These are phyloP conservation scores for Fusarium solani-melongenae DNA, from an alignment of 2,329 filamentous ascomycete species.

Conservation along the genomic window DNA sequence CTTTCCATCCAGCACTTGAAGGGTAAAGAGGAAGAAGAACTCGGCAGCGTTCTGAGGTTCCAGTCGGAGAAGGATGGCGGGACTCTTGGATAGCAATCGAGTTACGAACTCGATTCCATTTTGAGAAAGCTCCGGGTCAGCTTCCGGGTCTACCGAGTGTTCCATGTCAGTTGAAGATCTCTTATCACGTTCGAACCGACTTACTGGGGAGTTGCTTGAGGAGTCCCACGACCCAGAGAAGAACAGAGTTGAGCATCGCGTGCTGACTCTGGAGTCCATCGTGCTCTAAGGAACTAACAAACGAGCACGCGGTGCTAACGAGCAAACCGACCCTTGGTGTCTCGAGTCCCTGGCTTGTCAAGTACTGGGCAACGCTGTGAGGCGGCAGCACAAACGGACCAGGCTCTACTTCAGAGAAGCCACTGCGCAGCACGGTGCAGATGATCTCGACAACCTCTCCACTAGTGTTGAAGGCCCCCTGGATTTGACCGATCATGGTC, in stretches of 20 bases:
- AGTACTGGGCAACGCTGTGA: slow-evolving; percentile 72
- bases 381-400: slow-evolving; percentile 83
- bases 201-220: slow-evolving; percentile 71
- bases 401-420: slow-evolving; percentile 78
- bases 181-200: no score
- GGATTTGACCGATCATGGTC: slow-evolving; percentile 58
- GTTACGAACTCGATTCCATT: slow-evolving; percentile 79
- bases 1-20: slow-evolving; percentile 75
- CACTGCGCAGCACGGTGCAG: slow-evolving; percentile 77
- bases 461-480: slow-evolving; percentile 64
- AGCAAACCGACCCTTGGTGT: slow-evolving; percentile 76
- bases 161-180: neutral
- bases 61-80: slow-evolving; percentile 69
- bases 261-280: slow-evolving; percentile 57
- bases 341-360: slow-evolving; percentile 67
- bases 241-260: slow-evolving; percentile 61
- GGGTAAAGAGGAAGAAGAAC: slow-evolving; percentile 76
- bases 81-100: slow-evolving; percentile 70
- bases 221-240: slow-evolving; percentile 72
- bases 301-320: slow-evolving; percentile 77
- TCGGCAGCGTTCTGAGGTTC: slow-evolving; percentile 68
- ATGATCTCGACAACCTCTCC: slow-evolving; percentile 78
- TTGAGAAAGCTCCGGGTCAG: slow-evolving; percentile 78
- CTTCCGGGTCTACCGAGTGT: slow-evolving; percentile 68
- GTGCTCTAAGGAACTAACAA: slow-evolving; percentile 69